Conservation (phyloP, 2,329 filamentous ascomycete genomes). For the Pseudogymnoascus sp. region DNA sequence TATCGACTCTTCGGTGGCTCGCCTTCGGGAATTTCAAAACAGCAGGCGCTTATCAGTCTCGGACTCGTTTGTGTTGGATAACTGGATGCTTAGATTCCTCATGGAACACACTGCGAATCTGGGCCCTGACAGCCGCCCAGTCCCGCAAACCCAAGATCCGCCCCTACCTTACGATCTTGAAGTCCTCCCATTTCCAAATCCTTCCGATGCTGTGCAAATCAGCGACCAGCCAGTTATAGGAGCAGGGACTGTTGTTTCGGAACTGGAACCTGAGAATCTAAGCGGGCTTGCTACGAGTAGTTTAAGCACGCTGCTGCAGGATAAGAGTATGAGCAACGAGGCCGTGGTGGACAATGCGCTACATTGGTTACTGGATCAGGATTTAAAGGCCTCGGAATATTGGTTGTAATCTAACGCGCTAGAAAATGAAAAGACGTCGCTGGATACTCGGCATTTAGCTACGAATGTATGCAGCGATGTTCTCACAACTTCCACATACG, state of each 20-base stretch:
- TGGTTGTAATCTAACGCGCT: background rate
- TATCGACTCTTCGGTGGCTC: constrained; percentile 28
- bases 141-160: background rate
- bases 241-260: background rate
- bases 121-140: background rate
- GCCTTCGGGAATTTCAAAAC: constrained; percentile 35
- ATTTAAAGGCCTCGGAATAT: background rate
- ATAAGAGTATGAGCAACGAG: constrained; percentile 9
- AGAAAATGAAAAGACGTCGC: background rate
- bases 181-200: background rate
- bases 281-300: background rate
- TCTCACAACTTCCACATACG: no score
- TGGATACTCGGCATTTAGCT: background rate
- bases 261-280: background rate
- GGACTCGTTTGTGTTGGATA: constrained; percentile 33
- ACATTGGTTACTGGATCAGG: constrained; percentile 2
- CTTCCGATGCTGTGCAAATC: background rate
- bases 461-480: no score
- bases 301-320: background rate
- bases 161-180: background rate
- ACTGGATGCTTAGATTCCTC: constrained; percentile 35
- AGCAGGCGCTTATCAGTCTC: constrained; percentile 31
- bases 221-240: background rate
- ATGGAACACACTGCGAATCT: constrained; percentile 12
- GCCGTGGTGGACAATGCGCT: constrained; percentile 8